phyloP scores from a whole-genome alignment of 192 early-diverging fungal genomes.

The Mortierella hygrophila region DNA sequence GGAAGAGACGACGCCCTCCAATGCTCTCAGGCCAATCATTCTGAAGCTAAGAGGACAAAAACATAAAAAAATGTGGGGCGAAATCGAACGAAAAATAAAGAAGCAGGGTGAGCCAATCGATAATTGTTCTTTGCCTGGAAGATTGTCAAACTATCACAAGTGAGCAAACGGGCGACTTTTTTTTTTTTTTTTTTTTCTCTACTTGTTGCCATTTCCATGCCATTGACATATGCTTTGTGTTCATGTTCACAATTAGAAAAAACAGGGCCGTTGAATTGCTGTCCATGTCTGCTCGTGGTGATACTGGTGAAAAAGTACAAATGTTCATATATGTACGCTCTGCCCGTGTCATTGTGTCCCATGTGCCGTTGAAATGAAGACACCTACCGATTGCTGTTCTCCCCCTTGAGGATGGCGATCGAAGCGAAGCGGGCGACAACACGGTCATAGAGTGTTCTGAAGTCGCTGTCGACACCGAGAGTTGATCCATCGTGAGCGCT shows the following conservation, averaged over 20 bases:
- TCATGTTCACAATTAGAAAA: neutral
- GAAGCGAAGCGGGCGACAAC: constrained; percentile 68
- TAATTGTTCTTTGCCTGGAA: neutral
- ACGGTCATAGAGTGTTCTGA: constrained; percentile 67
- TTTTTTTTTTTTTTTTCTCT: constrained; percentile 7
- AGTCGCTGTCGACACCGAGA: constrained; percentile 76
- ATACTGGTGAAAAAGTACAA: neutral
- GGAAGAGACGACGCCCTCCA: constrained; percentile 73
- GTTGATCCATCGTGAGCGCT: constrained; percentile 76
- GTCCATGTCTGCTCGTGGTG: neutral
- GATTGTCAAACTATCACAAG: neutral
- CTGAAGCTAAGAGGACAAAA: constrained; percentile 37
- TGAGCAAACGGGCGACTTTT: neutral
- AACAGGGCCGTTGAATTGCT: neutral
- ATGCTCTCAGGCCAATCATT: constrained; percentile 71
- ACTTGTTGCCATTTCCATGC: neutral
- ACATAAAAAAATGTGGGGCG: neutral
- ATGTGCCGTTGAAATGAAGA: neutral
- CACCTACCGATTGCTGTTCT: constrained; percentile 42
- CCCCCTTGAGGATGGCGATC: constrained; percentile 49
- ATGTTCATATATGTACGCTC: neutral
- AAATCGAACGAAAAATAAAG: neutral
- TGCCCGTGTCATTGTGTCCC: neutral
- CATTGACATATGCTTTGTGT: constrained; percentile 10
- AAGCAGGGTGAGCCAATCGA: neutral